Base-by-base conservation (phyloP, 2,329 filamentous ascomycete genomes). In the Sporothrix inflata region DNA sequence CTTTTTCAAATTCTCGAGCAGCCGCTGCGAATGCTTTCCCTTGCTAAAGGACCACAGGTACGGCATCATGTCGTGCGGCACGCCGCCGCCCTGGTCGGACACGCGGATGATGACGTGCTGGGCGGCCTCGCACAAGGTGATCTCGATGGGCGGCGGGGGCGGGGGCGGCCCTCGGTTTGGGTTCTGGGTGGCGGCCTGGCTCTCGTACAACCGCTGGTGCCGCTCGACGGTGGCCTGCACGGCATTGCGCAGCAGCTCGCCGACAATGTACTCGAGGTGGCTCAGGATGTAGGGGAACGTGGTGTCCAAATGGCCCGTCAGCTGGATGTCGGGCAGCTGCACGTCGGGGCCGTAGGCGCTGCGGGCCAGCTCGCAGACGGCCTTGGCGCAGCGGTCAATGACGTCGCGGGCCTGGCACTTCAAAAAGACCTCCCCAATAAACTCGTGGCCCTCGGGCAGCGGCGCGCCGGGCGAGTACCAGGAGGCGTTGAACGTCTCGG, bases 41-140 rank as follows among this genome's bases (percentile, higher is more conserved):
- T 98, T 98, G 82, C 91, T 94, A 80, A 99, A 99, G 34, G 94
- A 97, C 96, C 97, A 99, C 6, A 99, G 86, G 79, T 97, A 92
- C 0, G 95, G 94, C 27, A 98, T 84, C 73, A 95, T 89, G 57
- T 96, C 93, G 66, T 90, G 89, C 0, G 94, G 91, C 70, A 99
- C 93, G 47, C 97, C 96, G 74, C 97, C 96, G 66, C 95, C 96
- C 79, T 94, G 94, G 79, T 99, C 97, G 0, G 94, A 98, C 57
- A 99, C 93, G 55, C 96, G 90, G 81, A 99, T 94, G 75, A 98
- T 98, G 78, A 98, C 94, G 82, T 98, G 94, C 80, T 98, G 94
- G 45, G 92, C 89, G 3, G 94, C 93, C 82, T 98, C 95, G 82
- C 95, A 98, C 75, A 99, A 92, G 71, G 97, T 91, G 27, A 99